phyloP scores from a whole-genome alignment of 148 eudicot genomes.

The Spergularia bocconei region DNA sequence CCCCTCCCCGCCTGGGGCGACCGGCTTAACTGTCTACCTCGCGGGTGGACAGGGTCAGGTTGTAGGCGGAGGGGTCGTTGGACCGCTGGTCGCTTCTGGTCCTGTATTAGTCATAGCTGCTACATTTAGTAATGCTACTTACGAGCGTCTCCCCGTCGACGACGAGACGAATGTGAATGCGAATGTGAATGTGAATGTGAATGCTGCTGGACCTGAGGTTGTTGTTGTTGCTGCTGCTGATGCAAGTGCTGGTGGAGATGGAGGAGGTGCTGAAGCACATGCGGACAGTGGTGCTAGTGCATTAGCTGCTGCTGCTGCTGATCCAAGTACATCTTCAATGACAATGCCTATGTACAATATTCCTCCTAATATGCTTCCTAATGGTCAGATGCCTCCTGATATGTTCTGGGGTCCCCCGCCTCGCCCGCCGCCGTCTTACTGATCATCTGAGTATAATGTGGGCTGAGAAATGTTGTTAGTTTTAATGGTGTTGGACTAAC shows the following conservation, averaged over 20 bases:
- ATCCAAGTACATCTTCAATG: conserved; percentile 26
- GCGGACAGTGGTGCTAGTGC: conserved; percentile 14
- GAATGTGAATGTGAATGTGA: too few species aligned
- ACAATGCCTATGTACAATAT: conserved; percentile 41
- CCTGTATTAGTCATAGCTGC: conserved; percentile 76
- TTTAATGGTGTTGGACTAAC: conserved; percentile 19
- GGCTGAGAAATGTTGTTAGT: conserved; percentile 21
- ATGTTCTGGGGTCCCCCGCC: conserved; percentile 50
- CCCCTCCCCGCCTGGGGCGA: conserved; percentile 65
- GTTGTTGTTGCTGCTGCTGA: conserved; percentile 24
- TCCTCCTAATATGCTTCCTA: conserved; percentile 41
- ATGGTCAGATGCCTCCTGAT: conserved; percentile 54
- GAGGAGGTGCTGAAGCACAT: conserved; percentile 19
- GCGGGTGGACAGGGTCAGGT: conserved; percentile 79
- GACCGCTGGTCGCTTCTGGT: conserved; percentile 56
- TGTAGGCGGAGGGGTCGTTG: conserved; percentile 66
- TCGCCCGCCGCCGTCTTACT: conserved; percentile 40
- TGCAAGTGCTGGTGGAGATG: conserved; percentile 23
- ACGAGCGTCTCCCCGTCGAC: conserved; percentile 57
- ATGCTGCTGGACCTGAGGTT: not conserved
- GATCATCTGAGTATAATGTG: too few species aligned
- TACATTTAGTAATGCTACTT: conserved; percentile 52
- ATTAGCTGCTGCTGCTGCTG: not conserved
- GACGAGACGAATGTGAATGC: conserved; percentile 26
- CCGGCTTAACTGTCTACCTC: conserved; percentile 59